Evolutionary conservation across 225 moss, liverwort and hornwort species (phyloP).

Genomic region (Sphagnum contortum): DNA sequence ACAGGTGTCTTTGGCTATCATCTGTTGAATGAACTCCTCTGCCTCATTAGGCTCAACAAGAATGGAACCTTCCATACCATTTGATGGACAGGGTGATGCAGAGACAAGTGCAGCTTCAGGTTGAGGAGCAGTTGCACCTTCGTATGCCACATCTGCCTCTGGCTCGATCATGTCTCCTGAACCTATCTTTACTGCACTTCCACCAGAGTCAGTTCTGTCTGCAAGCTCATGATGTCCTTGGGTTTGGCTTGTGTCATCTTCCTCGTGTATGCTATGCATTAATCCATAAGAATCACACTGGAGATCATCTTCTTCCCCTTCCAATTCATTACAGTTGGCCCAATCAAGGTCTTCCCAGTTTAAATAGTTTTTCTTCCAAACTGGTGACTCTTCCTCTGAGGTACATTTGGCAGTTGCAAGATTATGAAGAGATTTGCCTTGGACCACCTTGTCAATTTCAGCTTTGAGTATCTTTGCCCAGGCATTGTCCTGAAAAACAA

Average conservation of each 20-base stretch:
- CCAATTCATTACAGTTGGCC: slow-evolving; percentile 1
- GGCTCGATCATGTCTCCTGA: no score
- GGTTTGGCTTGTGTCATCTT: no score
- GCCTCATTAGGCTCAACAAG: slow-evolving; percentile 3
- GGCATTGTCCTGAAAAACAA: slow-evolving; percentile 22
- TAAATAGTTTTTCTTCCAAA: not conserved
- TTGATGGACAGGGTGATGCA: slow-evolving; percentile 1
- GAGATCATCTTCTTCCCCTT: not conserved
- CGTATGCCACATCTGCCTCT: no score
- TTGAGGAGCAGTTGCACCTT: no score
- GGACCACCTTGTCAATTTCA: slow-evolving; percentile 11
- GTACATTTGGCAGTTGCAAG: slow-evolving; percentile 4
- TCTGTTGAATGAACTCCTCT: slow-evolving; percentile 4
- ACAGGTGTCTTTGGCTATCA: not conserved
- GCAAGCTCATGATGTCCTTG: no score
- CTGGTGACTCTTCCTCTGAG: slow-evolving; percentile 7
- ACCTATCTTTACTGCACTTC: no score
- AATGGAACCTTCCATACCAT: not conserved
- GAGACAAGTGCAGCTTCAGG: no score
- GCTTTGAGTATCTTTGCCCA: slow-evolving; percentile 25
- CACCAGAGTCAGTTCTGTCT: no score
- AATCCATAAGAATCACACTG: slow-evolving; percentile 3
- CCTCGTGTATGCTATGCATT: no score
- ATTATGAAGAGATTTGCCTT: slow-evolving; percentile 8
- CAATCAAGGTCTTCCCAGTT: not conserved